Evolutionary conservation across 2,329 filamentous ascomycete genomes (phyloP), one percentile per base, ranked within the genome.

Genomic region (Fusarium brachygibbosum): DNA sequence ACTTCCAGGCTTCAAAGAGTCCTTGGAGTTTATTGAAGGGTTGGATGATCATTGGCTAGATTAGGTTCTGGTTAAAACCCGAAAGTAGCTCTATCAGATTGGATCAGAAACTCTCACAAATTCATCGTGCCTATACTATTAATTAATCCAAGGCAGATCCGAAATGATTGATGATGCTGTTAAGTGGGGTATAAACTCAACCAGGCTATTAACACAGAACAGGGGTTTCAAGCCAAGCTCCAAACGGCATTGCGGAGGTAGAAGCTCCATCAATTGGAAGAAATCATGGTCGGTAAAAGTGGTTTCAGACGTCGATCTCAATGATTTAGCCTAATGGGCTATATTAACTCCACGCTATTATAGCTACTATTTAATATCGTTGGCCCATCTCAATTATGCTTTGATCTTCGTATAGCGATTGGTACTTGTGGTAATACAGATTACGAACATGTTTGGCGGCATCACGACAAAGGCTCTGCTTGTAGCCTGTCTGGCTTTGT

Each of bases 1-100:
- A 23, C 5, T 3, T 2, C 0, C 3, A 75, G 73, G 61, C 0
- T 77, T 75, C 16, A 76, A 77, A 29, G 61, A 74, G 14, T 60
- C 75, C 2, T 72, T 74, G 32, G 68, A 58, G 1, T 62, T 77
- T 37, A 9, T 77, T 7, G 35, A 60, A 12, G 48, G 49, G 0
- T 49, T 76, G 31, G 72, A 75, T 21, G 16, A 53, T 2, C 63
- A 51, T 16, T 77, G 71, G 68, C 12, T 74, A 17, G 23, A 25
- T 25, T 4, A 25, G 23, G 6, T 25, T 25, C 23, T 25, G 23
- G 6, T 25, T 6, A 25, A 25, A 25, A n/a, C n/a, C 23, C 23
- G 23, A 6, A 25, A 25, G 23, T 25, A 25, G 23, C 23, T 25
- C 23, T 25, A 25, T 25, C 23, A 25, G 23, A 25, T 25, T 25